Evolutionary conservation across 306 rosid species (phyloP), one percentile per base, ranked within the genome.

Genomic region (Phaseolus lunatus): DNA sequence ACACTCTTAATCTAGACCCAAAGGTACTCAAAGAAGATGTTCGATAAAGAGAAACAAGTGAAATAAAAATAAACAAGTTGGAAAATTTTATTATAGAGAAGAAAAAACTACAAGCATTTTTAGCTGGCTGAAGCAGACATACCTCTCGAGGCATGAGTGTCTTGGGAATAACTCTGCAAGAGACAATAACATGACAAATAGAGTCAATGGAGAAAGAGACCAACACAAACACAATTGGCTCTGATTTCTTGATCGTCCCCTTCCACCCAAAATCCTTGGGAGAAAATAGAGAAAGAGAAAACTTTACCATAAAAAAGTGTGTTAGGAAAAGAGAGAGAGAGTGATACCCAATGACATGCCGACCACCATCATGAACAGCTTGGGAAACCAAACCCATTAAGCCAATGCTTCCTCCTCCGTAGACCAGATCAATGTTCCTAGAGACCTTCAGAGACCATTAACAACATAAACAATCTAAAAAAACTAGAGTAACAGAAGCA

Each of bases 141-240:
- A 94, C 98, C 97, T 94, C 98, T 92, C 95, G 93, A 89, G 98
- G 96, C 95, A 92, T 94, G 93, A 94, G 98, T 84, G 98, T 92
- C 95, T 90, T 94, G 90, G 98, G 98, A 90, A 94, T 94, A 79
- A 94, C 95, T 81, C 97, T 94, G 96, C 90, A 88, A 83, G 82
- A 84, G 88, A 90, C 95, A 92, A 79, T 70, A 84, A 86, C 76
- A 88, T 76, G 92, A 87, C 93, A 87, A 33, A 86, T 76, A 89
- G 89, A 83, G 82, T 84, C 72, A 78, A 83, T 73, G 76, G 63
- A 69, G 70, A 81, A 74, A 79, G 78, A 81, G 76, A 81, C 74
- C 78, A 78, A 37, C 73, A 78, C n/a, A 81, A 68, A 61, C 80
- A 75, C 45, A 68, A 82, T 71, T 82, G 67, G 45, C 52, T 81